phyloP scores from a whole-genome alignment of 306 rosid genomes.

The Canavalia ensiformis region DNA sequence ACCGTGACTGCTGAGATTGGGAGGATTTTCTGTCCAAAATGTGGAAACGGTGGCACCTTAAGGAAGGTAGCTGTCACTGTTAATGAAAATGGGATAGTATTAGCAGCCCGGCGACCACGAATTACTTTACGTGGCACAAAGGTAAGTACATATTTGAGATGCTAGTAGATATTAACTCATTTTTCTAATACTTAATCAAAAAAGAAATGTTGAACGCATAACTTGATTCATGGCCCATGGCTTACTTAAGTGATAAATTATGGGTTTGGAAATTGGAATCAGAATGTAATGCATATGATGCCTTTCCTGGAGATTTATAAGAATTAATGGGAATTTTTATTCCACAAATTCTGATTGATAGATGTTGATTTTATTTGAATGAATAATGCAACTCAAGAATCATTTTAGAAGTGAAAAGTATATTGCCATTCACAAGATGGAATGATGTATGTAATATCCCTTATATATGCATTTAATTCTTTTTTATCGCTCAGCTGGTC shows the following conservation, averaged over 20 bases:
- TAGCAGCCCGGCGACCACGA: slow-evolving; percentile 81
- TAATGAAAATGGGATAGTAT: slow-evolving; percentile 87
- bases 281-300: slow-evolving; percentile 8
- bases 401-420: background rate
- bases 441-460: background rate
- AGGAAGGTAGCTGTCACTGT: slow-evolving; percentile 98
- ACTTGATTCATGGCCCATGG: slow-evolving; percentile 4
- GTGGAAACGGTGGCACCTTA: slow-evolving; percentile 99
- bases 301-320: slow-evolving; percentile 13
- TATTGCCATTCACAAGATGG: slow-evolving; percentile 15
- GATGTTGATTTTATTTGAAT: slow-evolving; percentile 31
- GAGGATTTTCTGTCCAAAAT: slow-evolving; percentile 90
- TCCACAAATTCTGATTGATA: slow-evolving; percentile 2
- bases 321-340: background rate
- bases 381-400: slow-evolving; percentile 7
- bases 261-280: slow-evolving; percentile 30
- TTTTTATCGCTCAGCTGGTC: slow-evolving; percentile 3
- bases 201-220: slow-evolving; percentile 6
- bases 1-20: slow-evolving; percentile 86
- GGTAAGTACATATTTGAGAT: slow-evolving; percentile 55
- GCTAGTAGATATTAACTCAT: slow-evolving; percentile 1
- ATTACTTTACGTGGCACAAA: slow-evolving; percentile 90
- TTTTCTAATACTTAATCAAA: background rate
- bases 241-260: background rate
- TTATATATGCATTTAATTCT: background rate